Conservation (phyloP, 2,329 filamentous ascomycete species). For the Fusarium keratoplasticum region DNA sequence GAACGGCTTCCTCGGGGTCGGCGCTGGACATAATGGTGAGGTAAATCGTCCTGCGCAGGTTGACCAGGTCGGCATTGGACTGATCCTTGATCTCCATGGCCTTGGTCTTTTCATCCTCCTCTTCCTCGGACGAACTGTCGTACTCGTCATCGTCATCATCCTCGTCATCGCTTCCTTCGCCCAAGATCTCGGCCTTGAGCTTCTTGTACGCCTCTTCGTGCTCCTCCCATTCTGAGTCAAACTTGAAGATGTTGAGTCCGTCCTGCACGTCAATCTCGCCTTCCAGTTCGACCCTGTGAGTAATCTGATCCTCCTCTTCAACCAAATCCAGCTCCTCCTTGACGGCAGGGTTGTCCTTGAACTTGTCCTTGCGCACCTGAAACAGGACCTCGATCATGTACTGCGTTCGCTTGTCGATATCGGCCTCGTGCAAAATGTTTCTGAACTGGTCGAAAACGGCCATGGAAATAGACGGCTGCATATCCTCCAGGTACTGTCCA, state of each 20-base stretch:
- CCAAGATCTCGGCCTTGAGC: constrained; percentile 92
- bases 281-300: constrained; percentile 84
- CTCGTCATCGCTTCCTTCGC: constrained; percentile 89
- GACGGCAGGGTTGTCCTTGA: constrained; percentile 92
- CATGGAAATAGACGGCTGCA: constrained; percentile 88
- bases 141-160: constrained; percentile 71
- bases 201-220: constrained; percentile 91
- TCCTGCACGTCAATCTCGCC: constrained; percentile 89
- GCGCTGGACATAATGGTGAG: constrained; percentile 97
- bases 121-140: constrained; percentile 77
- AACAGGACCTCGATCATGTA: constrained; percentile 99
- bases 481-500: constrained; percentile 93
- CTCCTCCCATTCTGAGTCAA: constrained; percentile 88
- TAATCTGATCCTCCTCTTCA: constrained; percentile 98
- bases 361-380: constrained; percentile 94
- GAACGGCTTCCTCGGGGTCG: constrained; percentile 95
- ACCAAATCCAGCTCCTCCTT: constrained; percentile 95
- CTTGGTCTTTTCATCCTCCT: constrained; percentile 81
- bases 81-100: constrained; percentile 97
- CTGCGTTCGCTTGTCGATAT: constrained; percentile 98
- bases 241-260: constrained; percentile 94
- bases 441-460: constrained; percentile 96
- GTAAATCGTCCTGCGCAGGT: constrained; percentile 93
- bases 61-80: constrained; percentile 95
- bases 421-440: constrained; percentile 93